Evolutionary conservation across 805 yeast species (phyloP).

Genomic region (Yarrowia sp.): DNA sequence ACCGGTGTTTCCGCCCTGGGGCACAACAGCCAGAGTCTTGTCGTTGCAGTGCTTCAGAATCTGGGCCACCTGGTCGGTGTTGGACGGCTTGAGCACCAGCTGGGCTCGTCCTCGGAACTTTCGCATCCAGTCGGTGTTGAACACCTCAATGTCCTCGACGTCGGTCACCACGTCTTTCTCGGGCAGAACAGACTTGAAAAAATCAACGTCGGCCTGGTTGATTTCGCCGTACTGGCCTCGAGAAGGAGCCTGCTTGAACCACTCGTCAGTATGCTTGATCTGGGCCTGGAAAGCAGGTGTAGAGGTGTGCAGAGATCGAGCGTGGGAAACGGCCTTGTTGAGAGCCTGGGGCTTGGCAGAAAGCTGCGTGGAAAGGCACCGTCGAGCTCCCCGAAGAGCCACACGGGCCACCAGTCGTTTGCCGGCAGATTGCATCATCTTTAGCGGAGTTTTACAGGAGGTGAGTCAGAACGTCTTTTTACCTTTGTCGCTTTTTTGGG

Average conservation of each 20-base stretch:
- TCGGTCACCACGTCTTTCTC: conserved; percentile 52
- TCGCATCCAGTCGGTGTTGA: conserved; percentile 93
- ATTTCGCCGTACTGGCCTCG: conserved; percentile 60
- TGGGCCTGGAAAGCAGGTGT: conserved; percentile 42
- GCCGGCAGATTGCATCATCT: conserved; percentile 27
- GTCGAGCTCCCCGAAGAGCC: not conserved
- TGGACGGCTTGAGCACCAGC: conserved; percentile 81
- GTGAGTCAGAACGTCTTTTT: conserved; percentile 2
- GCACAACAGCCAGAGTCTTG: conserved; percentile 80
- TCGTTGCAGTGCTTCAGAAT: conserved; percentile 84
- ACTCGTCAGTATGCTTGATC: conserved; percentile 68
- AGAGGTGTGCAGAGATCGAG: conserved; percentile 7
- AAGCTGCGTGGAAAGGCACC: not conserved
- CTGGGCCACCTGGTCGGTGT: conserved; percentile 75
- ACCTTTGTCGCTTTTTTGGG: not conserved
- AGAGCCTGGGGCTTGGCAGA: conserved; percentile 1
- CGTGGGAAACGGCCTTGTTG: not conserved
- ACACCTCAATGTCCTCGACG: conserved; percentile 53
- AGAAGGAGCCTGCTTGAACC: conserved; percentile 60
- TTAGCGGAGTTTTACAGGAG: not conserved
- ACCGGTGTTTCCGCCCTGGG: conserved; percentile 98
- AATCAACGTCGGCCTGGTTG: conserved; percentile 61
- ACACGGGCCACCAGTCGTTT: conserved; percentile 22
- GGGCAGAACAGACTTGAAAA: conserved; percentile 66
- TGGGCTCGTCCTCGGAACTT: conserved; percentile 89